Evolutionary conservation across 257 asterid species (phyloP), one percentile per base, ranked within the genome.

Genomic region (Misopates orontium): DNA sequence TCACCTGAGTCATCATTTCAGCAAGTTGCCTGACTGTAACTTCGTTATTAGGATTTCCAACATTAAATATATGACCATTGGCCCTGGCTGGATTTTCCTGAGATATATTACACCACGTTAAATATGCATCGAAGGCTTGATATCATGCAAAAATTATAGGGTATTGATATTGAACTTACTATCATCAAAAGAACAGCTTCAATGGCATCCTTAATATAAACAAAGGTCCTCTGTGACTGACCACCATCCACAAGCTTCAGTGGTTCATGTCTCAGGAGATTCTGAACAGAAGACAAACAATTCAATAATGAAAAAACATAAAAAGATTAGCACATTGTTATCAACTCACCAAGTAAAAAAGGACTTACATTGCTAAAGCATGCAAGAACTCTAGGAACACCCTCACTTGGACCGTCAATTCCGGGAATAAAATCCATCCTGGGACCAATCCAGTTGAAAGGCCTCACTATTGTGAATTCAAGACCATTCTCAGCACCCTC

Each of bases 401-500:
- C 97, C 77, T 92, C 97, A 42, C 96, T 89, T 31, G 98, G 98
- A 70, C 98, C 98, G 80, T 89, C 97, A 78, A 92, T 79, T 32
- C 98, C 98, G 15, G 97, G 98, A 0, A 92, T 92, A 84, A 92
- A 92, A 74, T 92, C 97, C 98, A 92, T 89, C 69, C 98, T 84
- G 63, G 98, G 98, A 64, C 98, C 98, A 78, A 92, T 92, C 98
- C 98, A 92, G 79, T 92, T 92, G 78, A 92, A 92, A 62, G 98
- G 98, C 77, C 98, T 84, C 73, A 92, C 98, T 69, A 92, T 92
- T 54, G 97, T 82, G 71, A 92, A 92, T 24, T 89, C 96, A 56
- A 92, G 95, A 60, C 95, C 97, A 56, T 89, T 92, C 82, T 92
- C 98, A n/a, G 98, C 96, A 61, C 97, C 98, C 93, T 92, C 98